A percentile compares a stretch with the other conserved stretches of the same genome.
Evolutionary conservation across 2,329 filamentous ascomycete species (phyloP).

Genomic region (Fusarium falciforme): DNA sequence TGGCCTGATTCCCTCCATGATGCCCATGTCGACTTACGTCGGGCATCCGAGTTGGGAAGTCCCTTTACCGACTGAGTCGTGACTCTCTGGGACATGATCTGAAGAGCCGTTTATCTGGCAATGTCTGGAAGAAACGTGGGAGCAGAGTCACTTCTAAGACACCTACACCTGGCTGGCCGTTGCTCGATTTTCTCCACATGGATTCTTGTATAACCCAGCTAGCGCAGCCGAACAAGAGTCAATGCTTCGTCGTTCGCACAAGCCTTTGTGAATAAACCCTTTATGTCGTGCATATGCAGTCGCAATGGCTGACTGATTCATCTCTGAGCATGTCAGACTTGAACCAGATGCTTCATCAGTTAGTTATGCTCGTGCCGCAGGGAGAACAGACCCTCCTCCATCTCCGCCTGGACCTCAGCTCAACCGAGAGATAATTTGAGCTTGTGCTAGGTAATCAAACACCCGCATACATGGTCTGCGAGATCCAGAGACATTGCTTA

Average conservation of each 20-base stretch:
- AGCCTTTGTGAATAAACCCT: conserved; percentile 27
- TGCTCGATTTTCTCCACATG: conserved; percentile 22
- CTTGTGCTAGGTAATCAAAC: conserved; percentile 40
- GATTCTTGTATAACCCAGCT: conserved; percentile 21
- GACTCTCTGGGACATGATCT: conserved; percentile 1
- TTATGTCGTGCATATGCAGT: conserved; percentile 35
- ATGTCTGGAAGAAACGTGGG: conserved; percentile 5
- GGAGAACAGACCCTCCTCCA: conserved; percentile 33
- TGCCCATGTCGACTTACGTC: conserved; percentile 23
- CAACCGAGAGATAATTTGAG: conserved; percentile 24
- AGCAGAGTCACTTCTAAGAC: conserved; percentile 15
- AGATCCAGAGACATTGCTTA: conserved; percentile 9
- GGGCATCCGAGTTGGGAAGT: conserved; percentile 5
- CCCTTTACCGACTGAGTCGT: conserved; percentile 1
- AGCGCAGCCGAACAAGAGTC: background rate
- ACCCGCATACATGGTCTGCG: conserved; percentile 21
- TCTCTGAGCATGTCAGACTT: conserved; percentile 3
- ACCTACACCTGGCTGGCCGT: conserved; percentile 4
- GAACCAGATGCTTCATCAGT: conserved; percentile 14
- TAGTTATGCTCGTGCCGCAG: conserved; percentile 19
- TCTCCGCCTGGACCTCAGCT: conserved; percentile 16
- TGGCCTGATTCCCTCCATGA: conserved; percentile 31
- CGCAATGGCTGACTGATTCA: conserved; percentile 9
- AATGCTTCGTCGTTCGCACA: conserved; percentile 3
- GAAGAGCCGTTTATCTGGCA: conserved; percentile 5